A percentile compares a stretch with the other conserved stretches of the same genome.
Conservation (phyloP, 2,329 filamentous ascomycete genomes). For the Scedosporium dehoogii region DNA sequence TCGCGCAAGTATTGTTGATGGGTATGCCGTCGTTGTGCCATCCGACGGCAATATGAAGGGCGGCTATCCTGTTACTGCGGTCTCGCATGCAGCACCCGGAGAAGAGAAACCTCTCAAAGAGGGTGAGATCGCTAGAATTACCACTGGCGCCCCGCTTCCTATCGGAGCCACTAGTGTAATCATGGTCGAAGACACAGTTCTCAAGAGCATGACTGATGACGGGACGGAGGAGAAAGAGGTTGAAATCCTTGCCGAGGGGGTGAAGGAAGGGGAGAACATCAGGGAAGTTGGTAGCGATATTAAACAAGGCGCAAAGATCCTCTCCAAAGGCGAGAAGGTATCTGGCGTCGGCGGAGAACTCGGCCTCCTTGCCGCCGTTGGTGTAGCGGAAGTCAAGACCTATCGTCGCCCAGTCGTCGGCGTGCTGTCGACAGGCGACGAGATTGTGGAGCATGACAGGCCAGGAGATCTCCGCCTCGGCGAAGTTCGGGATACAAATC, state of each 20-base stretch:
- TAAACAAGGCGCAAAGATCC: constrained; percentile 54
- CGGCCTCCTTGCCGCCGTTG: constrained; percentile 78
- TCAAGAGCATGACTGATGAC: constrained; percentile 67
- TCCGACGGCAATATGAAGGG: constrained; percentile 59
- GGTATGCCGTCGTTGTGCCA: constrained; percentile 73
- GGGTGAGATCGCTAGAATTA: constrained; percentile 80
- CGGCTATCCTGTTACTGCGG: constrained; percentile 72
- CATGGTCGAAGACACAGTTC: constrained; percentile 80
- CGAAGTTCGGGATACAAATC: constrained; percentile 89
- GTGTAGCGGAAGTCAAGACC: constrained; percentile 58
- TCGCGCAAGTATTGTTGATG: constrained; percentile 91
- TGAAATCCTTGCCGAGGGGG: constrained; percentile 69
- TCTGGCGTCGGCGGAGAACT: constrained; percentile 84
- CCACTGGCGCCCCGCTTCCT: constrained; percentile 85
- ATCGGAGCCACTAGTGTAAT: constrained; percentile 83
- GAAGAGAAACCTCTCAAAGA: constrained; percentile 47
- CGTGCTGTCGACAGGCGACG: constrained; percentile 87
- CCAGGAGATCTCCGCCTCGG: constrained; percentile 57
- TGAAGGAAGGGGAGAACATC: constrained; percentile 76
- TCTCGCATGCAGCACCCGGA: constrained; percentile 76
- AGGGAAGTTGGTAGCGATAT: constrained; percentile 88
- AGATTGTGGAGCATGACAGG: constrained; percentile 69
- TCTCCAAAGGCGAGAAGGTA: constrained; percentile 71
- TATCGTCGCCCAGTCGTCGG: constrained; percentile 73
- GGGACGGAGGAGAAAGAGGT: constrained; percentile 78